Evolutionary conservation across 2,329 filamentous ascomycete species (phyloP), one percentile per base, ranked within the genome.

Genomic region (Talaromyces sp.): DNA sequence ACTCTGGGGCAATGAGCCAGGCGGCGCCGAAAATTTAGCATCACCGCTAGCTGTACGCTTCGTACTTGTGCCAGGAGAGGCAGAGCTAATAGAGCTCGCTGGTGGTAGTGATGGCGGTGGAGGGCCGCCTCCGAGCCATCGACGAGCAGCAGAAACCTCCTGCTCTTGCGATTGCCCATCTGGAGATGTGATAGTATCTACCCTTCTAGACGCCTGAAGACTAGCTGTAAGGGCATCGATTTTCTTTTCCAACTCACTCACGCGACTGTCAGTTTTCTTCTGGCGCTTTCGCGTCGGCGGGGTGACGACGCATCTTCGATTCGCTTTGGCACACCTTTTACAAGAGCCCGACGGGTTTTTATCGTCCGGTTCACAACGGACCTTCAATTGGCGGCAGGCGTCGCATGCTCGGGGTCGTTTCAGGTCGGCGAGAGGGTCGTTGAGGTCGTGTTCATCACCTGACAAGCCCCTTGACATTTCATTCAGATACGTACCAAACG

Each of bases 221-320:
- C 88, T 92, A 7, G 92, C 91, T 8, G 91, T 96, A 74, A 97
- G 76, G 9, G 90, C 91, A 80, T 97, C 92, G 68, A 97, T 94
- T 81, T 96, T 96, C 82, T 90, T 92, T 82, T 97, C 93, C 60
- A 97, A 83, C 81, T 97, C 93, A 9, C 92, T 90, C 13, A 97
- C 93, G 60, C 92, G 85, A 69, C 88, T 94, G 75, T 96, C 93
- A 62, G 91, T 93, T 83, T 96, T 96, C 82, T 94, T 96, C 81
- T 94, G 91, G 52, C 93, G 85, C 79, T 96, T 96, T 47, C 92
- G 79, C 14, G 83, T 87, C 0, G 87, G 91, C 68, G 88, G 86
- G 0, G 92, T 96, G 67, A 93, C 89, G 47, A 93, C 80, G 74
- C 93, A 96, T 68, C 83, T 83, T 43, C 92, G 83, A n/a, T 88